Percentiles rank a stretch among this genome's conserved stretches.
These are phyloP conservation scores for Candida railenensis DNA, from an alignment of 805 yeast species.

Conservation along the genomic window DNA sequence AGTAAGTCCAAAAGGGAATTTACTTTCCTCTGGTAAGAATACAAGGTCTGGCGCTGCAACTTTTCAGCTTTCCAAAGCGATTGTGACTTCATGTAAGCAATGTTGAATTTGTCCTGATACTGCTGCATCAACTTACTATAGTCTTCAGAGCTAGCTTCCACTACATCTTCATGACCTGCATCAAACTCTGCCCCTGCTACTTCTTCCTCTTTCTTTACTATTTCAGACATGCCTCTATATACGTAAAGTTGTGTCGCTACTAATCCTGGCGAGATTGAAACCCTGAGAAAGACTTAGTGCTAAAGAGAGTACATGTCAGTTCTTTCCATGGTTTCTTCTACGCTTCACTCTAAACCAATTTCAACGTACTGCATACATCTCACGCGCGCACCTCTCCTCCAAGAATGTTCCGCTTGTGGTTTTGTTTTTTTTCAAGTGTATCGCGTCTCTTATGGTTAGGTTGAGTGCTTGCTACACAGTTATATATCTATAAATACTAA, in stretches of 20 bases:
- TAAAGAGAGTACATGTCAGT: no score
- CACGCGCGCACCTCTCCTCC: no score
- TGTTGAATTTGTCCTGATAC: constrained; percentile 25
- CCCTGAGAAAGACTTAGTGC: no score
- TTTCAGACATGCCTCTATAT: not conserved
- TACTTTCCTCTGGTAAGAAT: constrained; percentile 34
- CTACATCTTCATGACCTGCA: no score
- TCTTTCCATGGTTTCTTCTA: no score
- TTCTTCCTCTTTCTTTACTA: not conserved
- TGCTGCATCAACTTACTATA: constrained; percentile 25
- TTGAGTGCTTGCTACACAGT: not conserved
- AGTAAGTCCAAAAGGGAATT: constrained; percentile 34
- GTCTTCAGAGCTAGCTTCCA: constrained; percentile 12
- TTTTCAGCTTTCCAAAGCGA: constrained; percentile 30
- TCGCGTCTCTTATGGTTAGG: not conserved
- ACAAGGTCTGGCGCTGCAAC: constrained; percentile 33
- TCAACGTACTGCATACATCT: no score
- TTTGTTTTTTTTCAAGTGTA: not conserved
- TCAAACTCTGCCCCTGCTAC: no score
- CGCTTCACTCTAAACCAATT: no score
- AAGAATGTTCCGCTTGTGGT: no score
- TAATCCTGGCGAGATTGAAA: no score
- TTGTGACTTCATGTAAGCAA: constrained; percentile 21
- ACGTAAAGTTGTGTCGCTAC: no score
- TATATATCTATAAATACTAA: constrained; percentile 1